Evolutionary conservation across 768 basidiomycete genomes (phyloP).

Genomic region (Leccinum longicurvipes): DNA sequence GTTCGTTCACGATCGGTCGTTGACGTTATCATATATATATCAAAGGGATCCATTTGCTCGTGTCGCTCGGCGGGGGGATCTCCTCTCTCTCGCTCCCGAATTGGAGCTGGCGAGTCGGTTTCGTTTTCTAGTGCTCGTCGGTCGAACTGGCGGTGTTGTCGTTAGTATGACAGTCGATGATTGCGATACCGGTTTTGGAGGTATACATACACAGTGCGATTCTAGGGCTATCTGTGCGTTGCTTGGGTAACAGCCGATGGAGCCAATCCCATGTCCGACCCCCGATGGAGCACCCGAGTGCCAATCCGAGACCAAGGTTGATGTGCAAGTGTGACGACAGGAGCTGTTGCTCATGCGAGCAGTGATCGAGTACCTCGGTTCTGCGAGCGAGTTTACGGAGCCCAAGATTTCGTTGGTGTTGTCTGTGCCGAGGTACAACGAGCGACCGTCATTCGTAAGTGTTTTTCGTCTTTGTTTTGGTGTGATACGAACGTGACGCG

Average conservation of each 20-base stretch:
- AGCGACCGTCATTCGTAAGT: slow-evolving; percentile 54
- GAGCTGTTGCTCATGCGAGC: slow-evolving; percentile 59
- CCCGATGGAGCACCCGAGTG: slow-evolving; percentile 63
- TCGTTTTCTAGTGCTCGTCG: too few species aligned
- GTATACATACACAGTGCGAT: slow-evolving; percentile 40
- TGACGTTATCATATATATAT: slow-evolving; percentile 64
- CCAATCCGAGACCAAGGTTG: slow-evolving; percentile 55
- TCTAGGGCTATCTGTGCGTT: slow-evolving; percentile 68
- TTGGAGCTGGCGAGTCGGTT: too few species aligned
- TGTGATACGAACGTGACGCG: background rate
- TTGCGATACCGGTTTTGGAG: too few species aligned
- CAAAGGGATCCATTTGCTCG: slow-evolving; percentile 67
- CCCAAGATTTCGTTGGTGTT: slow-evolving; percentile 70
- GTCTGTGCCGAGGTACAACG: slow-evolving; percentile 53
- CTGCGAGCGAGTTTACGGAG: slow-evolving; percentile 75
- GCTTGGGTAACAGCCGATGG: slow-evolving; percentile 59
- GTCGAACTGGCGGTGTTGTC: too few species aligned
- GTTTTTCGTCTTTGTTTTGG: background rate
- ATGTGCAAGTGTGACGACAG: slow-evolving; percentile 50
- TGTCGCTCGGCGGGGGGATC: slow-evolving; percentile 11
- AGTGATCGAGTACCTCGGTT: slow-evolving; percentile 64
- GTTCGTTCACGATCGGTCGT: too few species aligned
- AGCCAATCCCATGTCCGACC: slow-evolving; percentile 57
- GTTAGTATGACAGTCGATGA: too few species aligned
- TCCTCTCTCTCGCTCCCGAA: too few species aligned